Percentiles rank a stretch among this genome's conserved stretches.
phyloP scores from a whole-genome alignment of 805 yeast species.

The Metschnikowia lochheadii region DNA sequence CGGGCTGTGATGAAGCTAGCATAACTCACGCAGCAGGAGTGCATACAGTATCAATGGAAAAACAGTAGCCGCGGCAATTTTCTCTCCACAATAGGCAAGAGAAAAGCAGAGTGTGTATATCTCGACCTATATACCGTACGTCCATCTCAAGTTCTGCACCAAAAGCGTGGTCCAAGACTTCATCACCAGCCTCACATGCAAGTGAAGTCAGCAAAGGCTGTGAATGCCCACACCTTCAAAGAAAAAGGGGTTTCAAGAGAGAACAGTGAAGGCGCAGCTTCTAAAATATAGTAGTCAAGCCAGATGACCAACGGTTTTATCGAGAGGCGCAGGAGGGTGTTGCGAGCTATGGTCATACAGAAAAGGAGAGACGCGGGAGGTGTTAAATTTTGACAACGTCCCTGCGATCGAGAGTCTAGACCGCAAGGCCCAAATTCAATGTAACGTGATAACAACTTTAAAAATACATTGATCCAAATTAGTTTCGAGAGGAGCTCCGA shows the following conservation, averaged over 20 bases:
- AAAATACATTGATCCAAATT: neutral
- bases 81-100: neutral
- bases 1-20: neutral
- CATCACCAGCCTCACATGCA: neutral
- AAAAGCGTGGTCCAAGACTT: neutral
- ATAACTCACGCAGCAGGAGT: neutral
- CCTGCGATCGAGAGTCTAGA: conserved; percentile 1
- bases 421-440: neutral
- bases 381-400: neutral
- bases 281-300: neutral
- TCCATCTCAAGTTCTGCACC: neutral
- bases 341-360: neutral
- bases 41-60: neutral
- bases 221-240: neutral
- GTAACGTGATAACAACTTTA: neutral
- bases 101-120: neutral
- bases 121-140: neutral
- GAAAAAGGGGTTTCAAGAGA: neutral
- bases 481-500: neutral
- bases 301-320: neutral
- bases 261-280: neutral
- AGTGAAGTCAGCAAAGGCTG: neutral
- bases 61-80: neutral
- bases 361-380: neutral
- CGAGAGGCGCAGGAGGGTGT: neutral